These are phyloP conservation scores for Centella asiatica DNA, from an alignment of 129 eudicot species.

Conservation along the genomic window DNA sequence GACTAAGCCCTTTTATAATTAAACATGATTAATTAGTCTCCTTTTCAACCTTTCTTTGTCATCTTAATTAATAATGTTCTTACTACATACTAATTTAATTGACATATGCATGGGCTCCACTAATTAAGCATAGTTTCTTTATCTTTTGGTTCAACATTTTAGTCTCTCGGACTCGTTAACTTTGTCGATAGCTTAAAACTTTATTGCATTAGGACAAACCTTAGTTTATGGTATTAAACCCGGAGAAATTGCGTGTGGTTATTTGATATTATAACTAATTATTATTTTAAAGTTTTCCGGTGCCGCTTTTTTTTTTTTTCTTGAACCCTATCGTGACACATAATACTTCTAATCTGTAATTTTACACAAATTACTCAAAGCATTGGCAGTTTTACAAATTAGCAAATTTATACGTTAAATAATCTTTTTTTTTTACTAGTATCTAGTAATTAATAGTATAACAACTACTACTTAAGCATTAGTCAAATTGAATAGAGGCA, in stretches of 20 bases:
- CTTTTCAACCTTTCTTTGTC: constrained; percentile 7
- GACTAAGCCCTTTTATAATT: constrained; percentile 2
- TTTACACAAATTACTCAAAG: too few relatives aligned
- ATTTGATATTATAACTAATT: neutral
- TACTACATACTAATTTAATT: constrained; percentile 5
- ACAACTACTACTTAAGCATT: too few relatives aligned
- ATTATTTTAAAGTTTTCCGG: neutral
- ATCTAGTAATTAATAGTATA: too few relatives aligned
- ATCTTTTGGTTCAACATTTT: neutral
- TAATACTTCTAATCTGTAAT: too few relatives aligned
- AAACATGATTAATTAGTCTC: constrained; percentile 13
- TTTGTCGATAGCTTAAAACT: neutral
- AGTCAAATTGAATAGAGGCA: too few relatives aligned
- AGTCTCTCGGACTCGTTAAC: neutral
- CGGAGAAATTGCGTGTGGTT: neutral
- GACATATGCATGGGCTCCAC: constrained; percentile 15
- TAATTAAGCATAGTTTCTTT: constrained; percentile 1
- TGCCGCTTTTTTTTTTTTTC: too few relatives aligned
- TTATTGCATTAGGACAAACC: constrained; percentile 6
- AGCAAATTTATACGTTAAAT: too few relatives aligned
- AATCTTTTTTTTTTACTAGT: too few relatives aligned
- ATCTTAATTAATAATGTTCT: constrained; percentile 2
- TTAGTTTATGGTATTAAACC: neutral
- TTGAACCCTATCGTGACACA: too few relatives aligned
- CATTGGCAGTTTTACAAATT: too few relatives aligned